Conservation (phyloP, 2,329 filamentous ascomycete genomes). For the Penicillium corylophilum region DNA sequence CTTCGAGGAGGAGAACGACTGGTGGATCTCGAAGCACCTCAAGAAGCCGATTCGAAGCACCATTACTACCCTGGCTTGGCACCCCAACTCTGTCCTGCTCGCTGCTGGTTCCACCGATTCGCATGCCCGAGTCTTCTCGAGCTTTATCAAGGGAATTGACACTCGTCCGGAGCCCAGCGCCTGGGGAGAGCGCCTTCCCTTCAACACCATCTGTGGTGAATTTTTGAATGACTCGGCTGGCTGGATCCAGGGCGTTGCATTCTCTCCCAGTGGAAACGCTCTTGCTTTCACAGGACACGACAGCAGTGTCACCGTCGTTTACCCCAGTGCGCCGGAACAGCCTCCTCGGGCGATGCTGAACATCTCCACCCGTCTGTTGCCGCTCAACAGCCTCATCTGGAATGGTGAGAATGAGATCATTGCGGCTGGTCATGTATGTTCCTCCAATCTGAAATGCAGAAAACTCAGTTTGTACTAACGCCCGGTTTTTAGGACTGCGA, state of each 20-base stretch:
- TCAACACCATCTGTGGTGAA: slow-evolving; percentile 98
- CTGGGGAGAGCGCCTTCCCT: slow-evolving; percentile 94
- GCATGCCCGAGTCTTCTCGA: slow-evolving; percentile 89
- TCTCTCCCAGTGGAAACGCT: slow-evolving; percentile 89
- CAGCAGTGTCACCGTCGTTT: slow-evolving; percentile 94
- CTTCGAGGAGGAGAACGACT: slow-evolving; percentile 99
- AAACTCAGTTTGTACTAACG: slow-evolving; percentile 2
- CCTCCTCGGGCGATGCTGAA: slow-evolving; percentile 87
- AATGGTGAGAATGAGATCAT: slow-evolving; percentile 89
- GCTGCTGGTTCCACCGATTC: slow-evolving; percentile 97
- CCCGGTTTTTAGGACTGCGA: slow-evolving; percentile 60
- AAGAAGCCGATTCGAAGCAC: slow-evolving; percentile 99
- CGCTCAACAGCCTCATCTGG: slow-evolving; percentile 92
- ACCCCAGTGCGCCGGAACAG: slow-evolving; percentile 87
- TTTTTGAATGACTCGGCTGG: slow-evolving; percentile 94
- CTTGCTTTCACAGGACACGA: slow-evolving; percentile 93
- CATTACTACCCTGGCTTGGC: slow-evolving; percentile 92
- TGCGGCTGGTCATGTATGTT: slow-evolving; percentile 76
- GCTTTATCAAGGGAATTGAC: slow-evolving; percentile 95
- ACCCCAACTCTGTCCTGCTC: slow-evolving; percentile 93
- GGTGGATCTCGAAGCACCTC: slow-evolving; percentile 99
- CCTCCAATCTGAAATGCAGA: not conserved
- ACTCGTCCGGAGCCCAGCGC: slow-evolving; percentile 77
- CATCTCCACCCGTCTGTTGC: slow-evolving; percentile 83
- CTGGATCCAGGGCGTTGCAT: slow-evolving; percentile 91